Evolutionary conservation across 2,329 filamentous ascomycete species (phyloP), one percentile per base, ranked within the genome.

Genomic region (Ceratocystis destructans): DNA sequence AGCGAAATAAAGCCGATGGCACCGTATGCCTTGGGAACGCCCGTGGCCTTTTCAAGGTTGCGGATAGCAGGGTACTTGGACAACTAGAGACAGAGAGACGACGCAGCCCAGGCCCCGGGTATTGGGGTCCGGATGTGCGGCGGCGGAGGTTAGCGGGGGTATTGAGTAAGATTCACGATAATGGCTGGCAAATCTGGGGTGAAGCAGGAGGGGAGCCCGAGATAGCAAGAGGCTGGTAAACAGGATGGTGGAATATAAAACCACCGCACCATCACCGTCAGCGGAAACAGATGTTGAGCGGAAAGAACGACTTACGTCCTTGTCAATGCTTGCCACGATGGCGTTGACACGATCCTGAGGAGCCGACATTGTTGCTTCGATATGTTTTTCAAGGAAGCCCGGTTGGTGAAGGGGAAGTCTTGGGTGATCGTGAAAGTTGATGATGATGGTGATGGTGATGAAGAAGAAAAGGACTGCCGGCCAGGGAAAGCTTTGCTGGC

Each of bases 41-140:
- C 86, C 70, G 87, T 88, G 77, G 89, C 86, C 82, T 87, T 89
- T 84, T 95, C 90, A 73, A 94, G 83, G 79, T 93, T 90, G 83
- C 86, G 88, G 75, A 94, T 83, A 73, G 82, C 78, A 72, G 87
- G 87, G 80, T 94, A 94, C 78, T 92, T 93, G 76, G 88, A 89
- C 71, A 94, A 86, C 89, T 94, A 76, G 72, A 68, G 61, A 64
- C 44, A 61, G 59, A 28, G 22, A n/a, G 31, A 31, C 12, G n/a
- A 63, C 28, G 33, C 41, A 31, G n/a, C 2, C 17, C 31, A 62
- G 59, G 10, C 22, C 20, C 20, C 28, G 7, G 20, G 22, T n/a
- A 25, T 45, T 12, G 25, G 15, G 10, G 37, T 12, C 17, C 45
- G 31, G 31, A 46, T 33, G 53, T 15, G 57, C 33, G 37, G 61